Evolutionary conservation across 2,329 filamentous ascomycete genomes (phyloP).

Genomic region (Xylaria sp.): DNA sequence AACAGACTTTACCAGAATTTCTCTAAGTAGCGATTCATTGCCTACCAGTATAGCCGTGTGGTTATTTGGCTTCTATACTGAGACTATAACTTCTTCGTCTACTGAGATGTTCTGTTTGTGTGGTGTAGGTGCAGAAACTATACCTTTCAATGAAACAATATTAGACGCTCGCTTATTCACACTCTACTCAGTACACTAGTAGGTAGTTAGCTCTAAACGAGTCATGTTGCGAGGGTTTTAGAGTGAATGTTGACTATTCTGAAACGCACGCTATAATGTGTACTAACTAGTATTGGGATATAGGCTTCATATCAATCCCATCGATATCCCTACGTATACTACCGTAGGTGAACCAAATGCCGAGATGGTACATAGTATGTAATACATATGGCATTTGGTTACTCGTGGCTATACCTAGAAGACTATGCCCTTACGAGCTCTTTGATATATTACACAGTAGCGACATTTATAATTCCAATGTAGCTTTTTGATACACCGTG

Average conservation of each 20-base stretch:
- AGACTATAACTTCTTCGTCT: conserved; percentile 9
- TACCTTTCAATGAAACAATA: conserved; percentile 6
- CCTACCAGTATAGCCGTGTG: conserved; percentile 22
- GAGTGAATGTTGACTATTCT: conserved; percentile 13
- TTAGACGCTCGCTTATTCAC: conserved; percentile 27
- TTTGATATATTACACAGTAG: not conserved
- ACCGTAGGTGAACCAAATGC: not conserved
- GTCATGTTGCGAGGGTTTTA: conserved; percentile 20
- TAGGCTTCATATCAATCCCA: not conserved
- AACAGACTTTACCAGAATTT: not conserved
- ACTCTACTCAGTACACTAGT: not conserved
- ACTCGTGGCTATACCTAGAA: not conserved
- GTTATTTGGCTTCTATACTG: not conserved
- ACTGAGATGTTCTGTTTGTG: conserved; percentile 10
- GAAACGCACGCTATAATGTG: not conserved
- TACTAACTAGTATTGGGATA: not conserved
- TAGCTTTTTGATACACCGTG: not conserved
- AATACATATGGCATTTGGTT: not conserved
- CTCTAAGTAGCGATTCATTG: not conserved
- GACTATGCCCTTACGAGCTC: not conserved
- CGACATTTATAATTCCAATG: not conserved
- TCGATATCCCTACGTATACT: not conserved
- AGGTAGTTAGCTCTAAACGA: conserved; percentile 2
- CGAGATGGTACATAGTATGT: not conserved
- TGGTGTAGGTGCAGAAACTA: not conserved